Conservation (phyloP, 2,329 filamentous ascomycete species). For the Fusarium duplospermum region DNA sequence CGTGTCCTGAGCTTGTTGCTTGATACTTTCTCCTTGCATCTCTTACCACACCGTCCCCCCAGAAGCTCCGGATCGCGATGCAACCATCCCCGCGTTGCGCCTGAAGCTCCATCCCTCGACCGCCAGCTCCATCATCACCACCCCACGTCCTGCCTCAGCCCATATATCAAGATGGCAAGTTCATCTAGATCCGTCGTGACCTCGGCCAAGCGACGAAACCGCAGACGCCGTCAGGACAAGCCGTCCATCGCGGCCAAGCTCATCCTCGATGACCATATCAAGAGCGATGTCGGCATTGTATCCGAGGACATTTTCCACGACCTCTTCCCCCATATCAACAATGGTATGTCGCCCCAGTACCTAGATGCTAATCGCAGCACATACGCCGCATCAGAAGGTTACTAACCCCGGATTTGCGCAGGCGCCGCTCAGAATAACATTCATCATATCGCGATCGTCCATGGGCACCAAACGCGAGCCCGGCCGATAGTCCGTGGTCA, state of each 20-base stretch:
- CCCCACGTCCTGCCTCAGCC: slow-evolving; percentile 1
- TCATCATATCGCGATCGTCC: slow-evolving; percentile 77
- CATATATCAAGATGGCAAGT: slow-evolving; percentile 44
- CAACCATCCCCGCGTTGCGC: slow-evolving; percentile 33
- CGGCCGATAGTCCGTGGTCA: slow-evolving; percentile 81
- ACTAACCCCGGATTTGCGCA: slow-evolving; percentile 12
- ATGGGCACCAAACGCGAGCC: slow-evolving; percentile 70
- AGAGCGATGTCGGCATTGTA: slow-evolving; percentile 85
- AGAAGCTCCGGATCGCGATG: slow-evolving; percentile 21
- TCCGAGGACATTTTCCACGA: slow-evolving; percentile 88
- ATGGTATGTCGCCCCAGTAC: slow-evolving; percentile 57
- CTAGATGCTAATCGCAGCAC: neutral
- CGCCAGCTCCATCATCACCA: slow-evolving; percentile 1
- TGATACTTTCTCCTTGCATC: neutral
- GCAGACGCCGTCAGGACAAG: slow-evolving; percentile 74
- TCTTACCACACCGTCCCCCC: neutral
- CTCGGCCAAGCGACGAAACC: slow-evolving; percentile 55
- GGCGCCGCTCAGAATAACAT: slow-evolving; percentile 50
- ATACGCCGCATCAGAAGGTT: neutral
- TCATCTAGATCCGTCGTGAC: slow-evolving; percentile 41
- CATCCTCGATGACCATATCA: slow-evolving; percentile 85
- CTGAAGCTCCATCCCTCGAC: slow-evolving; percentile 29
- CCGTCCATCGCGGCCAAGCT: slow-evolving; percentile 82
- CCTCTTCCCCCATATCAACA: slow-evolving; percentile 74
- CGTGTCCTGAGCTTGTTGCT: neutral